Evolutionary conservation across 192 early-diverging fungal genomes (phyloP), one percentile per base, ranked within the genome.

Genomic region (Backusella liffmaniae): DNA sequence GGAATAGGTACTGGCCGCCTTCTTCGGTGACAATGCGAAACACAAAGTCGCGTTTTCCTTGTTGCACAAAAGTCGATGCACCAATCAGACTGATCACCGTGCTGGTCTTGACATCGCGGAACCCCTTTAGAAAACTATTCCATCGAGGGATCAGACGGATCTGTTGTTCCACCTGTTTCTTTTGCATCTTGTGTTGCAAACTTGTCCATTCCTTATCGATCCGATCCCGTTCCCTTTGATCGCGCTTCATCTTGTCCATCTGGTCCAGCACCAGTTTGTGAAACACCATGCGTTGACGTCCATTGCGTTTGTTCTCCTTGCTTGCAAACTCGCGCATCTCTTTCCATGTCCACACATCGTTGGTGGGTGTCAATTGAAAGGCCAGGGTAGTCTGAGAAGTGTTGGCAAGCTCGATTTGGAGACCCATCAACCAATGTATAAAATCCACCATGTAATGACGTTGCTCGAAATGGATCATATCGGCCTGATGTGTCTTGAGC

Each of bases 11-110:
- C 84, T 92, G 91, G 0, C 88, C 91, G 15, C 92, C 91, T 82
- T 94, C 92, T 56, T 92, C 91, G 3, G 88, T 92, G 23, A 92
- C 86, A 67, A 94, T 86, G 23, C 90, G 90, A 77, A 94, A 92
- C 32, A 94, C 91, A 80, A 80, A 90, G 35, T 91, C 90, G 15
- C 90, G 87, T 67, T 92, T 91, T 0, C 86, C 84, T 66, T 90
- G 46, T 86, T 5, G 84, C 84, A 70, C 87, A 85, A 66, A 89
- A 88, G 16, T 82, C 1, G 88, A 87, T 23, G 86, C 89, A 80
- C 92, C 91, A 82, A 94, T 91, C 66, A 92, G 77, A 68, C 91
- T 92, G 81, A 94, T 90, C 26, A 94, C 46, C 69, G n/a, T 83
- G 77, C 37, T 9, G 56, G 72, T 16, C 34, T 70, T 21, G 56